phyloP scores from a whole-genome alignment of 1,139 yeast genomes.

The Blastobotrys capitulatus region DNA sequence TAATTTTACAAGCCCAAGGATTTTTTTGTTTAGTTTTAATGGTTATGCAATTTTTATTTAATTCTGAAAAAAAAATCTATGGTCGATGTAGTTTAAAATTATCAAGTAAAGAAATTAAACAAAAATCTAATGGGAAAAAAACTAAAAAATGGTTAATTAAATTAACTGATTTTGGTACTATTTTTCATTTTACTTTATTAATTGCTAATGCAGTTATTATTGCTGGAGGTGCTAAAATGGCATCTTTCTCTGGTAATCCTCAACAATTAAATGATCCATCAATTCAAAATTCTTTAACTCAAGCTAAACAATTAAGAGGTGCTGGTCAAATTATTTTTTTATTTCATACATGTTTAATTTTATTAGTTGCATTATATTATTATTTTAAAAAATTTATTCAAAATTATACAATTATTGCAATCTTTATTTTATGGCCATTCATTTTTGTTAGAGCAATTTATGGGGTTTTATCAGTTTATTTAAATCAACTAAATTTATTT shows the following conservation, averaged over 20 bases:
- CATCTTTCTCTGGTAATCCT: too few species aligned
- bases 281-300: too few species aligned
- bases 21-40: slow-evolving; percentile 22
- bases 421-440: slow-evolving; percentile 23
- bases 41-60: too few species aligned
- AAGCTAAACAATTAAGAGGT: slow-evolving; percentile 21
- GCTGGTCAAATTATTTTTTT: slow-evolving; percentile 25
- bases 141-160: too few species aligned
- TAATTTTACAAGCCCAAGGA: slow-evolving; percentile 26
- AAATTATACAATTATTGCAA: slow-evolving; percentile 13
- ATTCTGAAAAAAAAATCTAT: too few species aligned
- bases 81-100: too few species aligned
- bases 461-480: slow-evolving; percentile 23
- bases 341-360: slow-evolving; percentile 13
- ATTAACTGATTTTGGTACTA: too few species aligned
- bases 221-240: slow-evolving; percentile 22
- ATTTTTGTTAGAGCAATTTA: slow-evolving; percentile 23
- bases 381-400: slow-evolving; percentile 11
- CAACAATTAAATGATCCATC: too few species aligned
- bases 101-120: too few species aligned
- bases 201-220: slow-evolving; percentile 25
- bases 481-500: slow-evolving; percentile 17
- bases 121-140: too few species aligned
- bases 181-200: slow-evolving; percentile 20
- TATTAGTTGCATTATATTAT: neutral